Conservation (phyloP, 108 stramenopile genomes). For the Skeletonema grethae region DNA sequence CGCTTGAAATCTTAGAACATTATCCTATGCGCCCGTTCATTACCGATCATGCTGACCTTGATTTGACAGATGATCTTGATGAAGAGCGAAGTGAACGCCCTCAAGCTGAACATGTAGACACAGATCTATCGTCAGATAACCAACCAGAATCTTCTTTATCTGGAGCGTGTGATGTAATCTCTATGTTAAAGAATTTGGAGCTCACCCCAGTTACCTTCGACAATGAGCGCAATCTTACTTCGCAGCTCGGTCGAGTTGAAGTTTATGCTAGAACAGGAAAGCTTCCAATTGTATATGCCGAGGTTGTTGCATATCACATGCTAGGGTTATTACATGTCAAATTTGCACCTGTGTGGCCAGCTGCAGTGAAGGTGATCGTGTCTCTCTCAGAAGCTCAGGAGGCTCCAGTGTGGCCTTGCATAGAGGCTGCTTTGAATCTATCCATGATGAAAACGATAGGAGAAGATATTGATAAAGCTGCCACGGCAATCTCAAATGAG, state of each 20-base stretch:
- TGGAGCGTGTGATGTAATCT: constrained; percentile 69
- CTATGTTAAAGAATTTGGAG: constrained; percentile 63
- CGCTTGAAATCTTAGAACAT: constrained; percentile 69
- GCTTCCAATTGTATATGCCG: constrained; percentile 78
- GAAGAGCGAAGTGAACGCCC: constrained; percentile 56
- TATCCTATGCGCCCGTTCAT: constrained; percentile 73
- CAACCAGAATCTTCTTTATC: constrained; percentile 2
- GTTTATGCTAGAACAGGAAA: constrained; percentile 69
- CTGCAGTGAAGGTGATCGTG: constrained; percentile 55
- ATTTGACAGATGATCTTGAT: constrained; percentile 81
- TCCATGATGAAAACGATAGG: constrained; percentile 44
- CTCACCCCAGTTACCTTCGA: constrained; percentile 57
- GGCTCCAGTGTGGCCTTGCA: constrained; percentile 56
- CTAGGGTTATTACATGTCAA: constrained; percentile 76
- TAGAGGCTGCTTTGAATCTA: constrained; percentile 48
- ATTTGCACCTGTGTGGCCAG: constrained; percentile 81
- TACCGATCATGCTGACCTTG: constrained; percentile 76
- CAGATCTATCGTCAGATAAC: constrained; percentile 1
- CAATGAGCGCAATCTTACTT: constrained; percentile 61
- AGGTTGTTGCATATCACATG: constrained; percentile 76
- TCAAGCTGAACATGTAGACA: constrained; percentile 1
- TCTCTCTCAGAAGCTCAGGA: constrained; percentile 60
- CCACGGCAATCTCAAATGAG: constrained; percentile 3
- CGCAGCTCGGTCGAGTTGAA: constrained; percentile 63
- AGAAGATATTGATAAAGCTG: background rate